These are phyloP conservation scores for Termitomyces eurrhizus DNA, from an alignment of 768 basidiomycete species.

Conservation along the genomic window DNA sequence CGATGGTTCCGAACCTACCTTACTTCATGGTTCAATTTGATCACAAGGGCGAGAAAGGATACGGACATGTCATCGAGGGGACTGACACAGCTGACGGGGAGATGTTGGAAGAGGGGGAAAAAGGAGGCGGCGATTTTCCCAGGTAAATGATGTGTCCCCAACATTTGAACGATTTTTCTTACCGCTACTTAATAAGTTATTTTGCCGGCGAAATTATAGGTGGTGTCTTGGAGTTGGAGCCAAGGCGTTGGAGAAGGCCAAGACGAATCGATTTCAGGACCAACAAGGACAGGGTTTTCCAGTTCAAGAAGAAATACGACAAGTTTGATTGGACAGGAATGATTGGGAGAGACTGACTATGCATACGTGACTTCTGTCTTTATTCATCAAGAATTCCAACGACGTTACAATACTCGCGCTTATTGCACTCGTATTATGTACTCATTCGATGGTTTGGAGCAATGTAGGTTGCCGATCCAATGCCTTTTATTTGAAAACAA, in stretches of 20 bases:
- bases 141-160: conserved; percentile 41
- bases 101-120: conserved; percentile 74
- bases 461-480: not conserved
- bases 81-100: conserved; percentile 42
- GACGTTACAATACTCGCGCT: not conserved
- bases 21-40: conserved; percentile 99
- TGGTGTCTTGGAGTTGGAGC: conserved; percentile 82
- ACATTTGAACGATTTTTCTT: not conserved
- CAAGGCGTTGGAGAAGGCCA: conserved; percentile 82
- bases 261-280: conserved; percentile 64
- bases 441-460: not conserved
- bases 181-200: conserved; percentile 47
- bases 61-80: conserved; percentile 98
- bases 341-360: conserved; percentile 39
- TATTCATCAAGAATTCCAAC: not conserved
- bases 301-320: conserved; percentile 73
- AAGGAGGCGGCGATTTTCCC: conserved; percentile 90
- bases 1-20: conserved; percentile 94
- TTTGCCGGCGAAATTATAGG: conserved; percentile 96
- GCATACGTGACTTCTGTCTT: not conserved
- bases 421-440: not conserved
- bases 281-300: conserved; percentile 65
- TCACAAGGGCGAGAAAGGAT: conserved; percentile 95
- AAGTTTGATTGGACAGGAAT: conserved; percentile 80
- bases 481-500: not conserved